These are phyloP conservation scores for Mycothermus thermophilus DNA, from an alignment of 495 filamentous ascomycete species.

Conservation along the genomic window DNA sequence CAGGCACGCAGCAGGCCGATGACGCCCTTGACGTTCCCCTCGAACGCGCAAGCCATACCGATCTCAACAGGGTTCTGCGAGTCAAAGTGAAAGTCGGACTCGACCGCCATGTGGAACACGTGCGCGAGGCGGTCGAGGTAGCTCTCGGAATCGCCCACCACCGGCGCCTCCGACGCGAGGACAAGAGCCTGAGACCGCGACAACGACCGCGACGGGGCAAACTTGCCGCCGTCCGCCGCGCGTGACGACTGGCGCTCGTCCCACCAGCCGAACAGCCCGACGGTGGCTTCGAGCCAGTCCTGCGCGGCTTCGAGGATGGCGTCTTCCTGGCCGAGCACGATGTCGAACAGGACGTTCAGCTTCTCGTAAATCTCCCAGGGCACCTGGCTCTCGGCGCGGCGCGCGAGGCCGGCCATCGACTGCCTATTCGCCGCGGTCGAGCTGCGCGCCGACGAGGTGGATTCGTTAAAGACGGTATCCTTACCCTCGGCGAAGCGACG, in stretches of 20 bases:
- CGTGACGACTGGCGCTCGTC: conserved; percentile 40
- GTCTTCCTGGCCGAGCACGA: conserved; percentile 53
- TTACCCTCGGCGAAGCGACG: conserved; percentile 61
- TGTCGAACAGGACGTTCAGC: conserved; percentile 57
- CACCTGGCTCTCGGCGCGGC: conserved; percentile 66
- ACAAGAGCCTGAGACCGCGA: conserved; percentile 31
- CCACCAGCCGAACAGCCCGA: conserved; percentile 79
- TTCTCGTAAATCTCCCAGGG: conserved; percentile 79
- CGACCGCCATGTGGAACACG: conserved; percentile 32
- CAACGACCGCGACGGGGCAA: conserved; percentile 15
- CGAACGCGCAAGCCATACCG: conserved; percentile 62
- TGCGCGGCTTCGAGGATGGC: conserved; percentile 56
- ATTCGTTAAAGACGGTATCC: conserved; percentile 28
- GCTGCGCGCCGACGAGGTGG: conserved; percentile 23
- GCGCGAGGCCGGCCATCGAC: conserved; percentile 42
- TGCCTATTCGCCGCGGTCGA: conserved; percentile 15
- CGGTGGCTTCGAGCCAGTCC: conserved; percentile 78
- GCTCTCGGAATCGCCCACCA: conserved; percentile 17
- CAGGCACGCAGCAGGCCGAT: conserved; percentile 59
- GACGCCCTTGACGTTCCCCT: conserved; percentile 59
- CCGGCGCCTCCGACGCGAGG: conserved; percentile 7
- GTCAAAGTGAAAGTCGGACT: conserved; percentile 51
- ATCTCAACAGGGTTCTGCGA: conserved; percentile 59
- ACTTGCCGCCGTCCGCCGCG: not conserved
- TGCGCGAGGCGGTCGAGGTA: conserved; percentile 36